Conservation (phyloP, 495 filamentous ascomycete genomes). For the Tuber brumale region DNA sequence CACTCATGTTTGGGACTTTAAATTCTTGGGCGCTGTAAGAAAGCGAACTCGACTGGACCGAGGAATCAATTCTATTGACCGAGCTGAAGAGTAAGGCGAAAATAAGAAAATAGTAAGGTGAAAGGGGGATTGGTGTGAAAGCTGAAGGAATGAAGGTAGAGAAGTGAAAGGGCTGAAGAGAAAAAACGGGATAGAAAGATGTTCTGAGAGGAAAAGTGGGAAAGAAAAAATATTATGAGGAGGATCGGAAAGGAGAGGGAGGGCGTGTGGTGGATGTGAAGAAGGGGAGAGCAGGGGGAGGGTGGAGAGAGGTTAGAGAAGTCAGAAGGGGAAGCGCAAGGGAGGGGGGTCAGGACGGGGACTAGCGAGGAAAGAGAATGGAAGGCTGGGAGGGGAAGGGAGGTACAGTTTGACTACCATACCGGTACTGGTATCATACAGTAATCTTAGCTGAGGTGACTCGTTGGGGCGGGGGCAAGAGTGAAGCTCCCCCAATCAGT, state of each 20-base stretch:
- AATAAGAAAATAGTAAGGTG: not conserved
- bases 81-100: conserved; percentile 19
- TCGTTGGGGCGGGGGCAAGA: not conserved
- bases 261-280: not conserved
- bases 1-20: conserved; percentile 40
- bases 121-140: conserved; percentile 1
- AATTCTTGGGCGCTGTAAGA: conserved; percentile 12
- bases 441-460: not conserved
- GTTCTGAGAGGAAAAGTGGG: not conserved
- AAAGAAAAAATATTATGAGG: not conserved
- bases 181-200: not conserved
- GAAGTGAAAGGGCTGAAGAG: conserved; percentile 19
- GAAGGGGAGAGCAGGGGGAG: not conserved
- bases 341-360: not conserved
- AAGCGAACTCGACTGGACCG: conserved; percentile 4
- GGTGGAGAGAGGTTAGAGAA: not conserved
- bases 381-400: not conserved
- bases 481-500: not conserved
- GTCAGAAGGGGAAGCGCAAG: conserved; percentile 6
- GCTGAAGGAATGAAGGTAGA: conserved; percentile 17
- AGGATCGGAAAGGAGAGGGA: not conserved
- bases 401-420: not conserved
- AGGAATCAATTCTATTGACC: conserved; percentile 27
- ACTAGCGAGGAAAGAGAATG: not conserved
- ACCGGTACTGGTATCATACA: not conserved